A percentile compares a stretch with the other conserved stretches of the same genome.
These are phyloP conservation scores for Calonectria crousiana DNA, from an alignment of 2,329 filamentous ascomycete genomes.

Conservation along the genomic window DNA sequence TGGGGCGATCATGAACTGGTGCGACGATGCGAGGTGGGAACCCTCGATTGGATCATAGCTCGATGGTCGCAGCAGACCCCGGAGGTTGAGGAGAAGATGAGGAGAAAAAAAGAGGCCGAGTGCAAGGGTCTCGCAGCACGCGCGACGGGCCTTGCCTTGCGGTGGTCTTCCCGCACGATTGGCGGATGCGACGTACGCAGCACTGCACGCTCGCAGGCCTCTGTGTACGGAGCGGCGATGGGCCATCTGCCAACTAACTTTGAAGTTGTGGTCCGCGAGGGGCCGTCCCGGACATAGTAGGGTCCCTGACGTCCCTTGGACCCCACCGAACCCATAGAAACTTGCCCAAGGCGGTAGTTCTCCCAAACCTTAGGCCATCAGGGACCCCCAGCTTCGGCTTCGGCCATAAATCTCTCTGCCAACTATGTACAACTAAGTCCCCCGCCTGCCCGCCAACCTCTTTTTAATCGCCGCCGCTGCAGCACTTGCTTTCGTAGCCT, in stretches of 20 bases:
- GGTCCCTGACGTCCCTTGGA: background rate
- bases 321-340: constrained; percentile 1
- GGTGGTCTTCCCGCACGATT: constrained; percentile 11
- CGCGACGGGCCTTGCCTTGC: constrained; percentile 10
- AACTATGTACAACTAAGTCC: background rate
- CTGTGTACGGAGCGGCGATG: background rate
- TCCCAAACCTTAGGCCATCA: background rate
- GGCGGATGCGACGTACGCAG: background rate
- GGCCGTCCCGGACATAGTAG: constrained; percentile 2
- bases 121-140: background rate
- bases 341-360: constrained; percentile 9
- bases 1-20: constrained; percentile 9
- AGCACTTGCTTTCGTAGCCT: background rate
- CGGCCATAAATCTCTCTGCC: background rate
- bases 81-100: background rate
- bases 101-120: background rate
- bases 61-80: constrained; percentile 9
- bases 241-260: background rate
- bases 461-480: background rate
- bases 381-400: background rate
- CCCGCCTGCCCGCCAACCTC: background rate
- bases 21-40: constrained; percentile 10
- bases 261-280: constrained; percentile 12
- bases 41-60: constrained; percentile 12
- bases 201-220: background rate